These are phyloP conservation scores for Emericellopsis atlantica DNA, from an alignment of 2,329 filamentous ascomycete species.

Conservation along the genomic window DNA sequence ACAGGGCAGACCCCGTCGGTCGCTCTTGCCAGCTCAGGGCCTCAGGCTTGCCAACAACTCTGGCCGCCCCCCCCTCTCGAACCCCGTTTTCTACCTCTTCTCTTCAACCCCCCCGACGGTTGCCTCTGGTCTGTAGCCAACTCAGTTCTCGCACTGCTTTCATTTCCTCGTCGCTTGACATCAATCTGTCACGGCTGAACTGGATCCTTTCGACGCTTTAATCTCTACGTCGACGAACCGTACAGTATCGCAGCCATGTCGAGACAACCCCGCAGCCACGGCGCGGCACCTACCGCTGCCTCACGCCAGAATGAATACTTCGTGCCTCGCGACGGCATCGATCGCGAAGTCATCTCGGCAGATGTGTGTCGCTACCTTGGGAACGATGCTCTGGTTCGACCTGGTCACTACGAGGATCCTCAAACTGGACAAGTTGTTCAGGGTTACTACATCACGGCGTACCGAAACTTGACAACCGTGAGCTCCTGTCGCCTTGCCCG, in stretches of 20 bases:
- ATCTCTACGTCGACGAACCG: too few species aligned
- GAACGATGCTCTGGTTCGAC: conserved; percentile 69
- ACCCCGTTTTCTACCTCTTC: too few species aligned
- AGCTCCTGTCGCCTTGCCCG: conserved; percentile 5
- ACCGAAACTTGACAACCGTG: conserved; percentile 69
- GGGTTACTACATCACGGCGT: conserved; percentile 69
- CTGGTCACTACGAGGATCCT: conserved; percentile 56
- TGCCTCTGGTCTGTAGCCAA: too few species aligned
- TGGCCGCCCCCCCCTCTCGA: too few species aligned
- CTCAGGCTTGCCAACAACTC: too few species aligned
- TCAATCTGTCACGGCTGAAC: too few species aligned
- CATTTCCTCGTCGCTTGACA: conserved; percentile 2
- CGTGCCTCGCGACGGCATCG: conserved; percentile 67
- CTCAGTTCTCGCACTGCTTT: too few species aligned
- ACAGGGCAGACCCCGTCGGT: too few species aligned
- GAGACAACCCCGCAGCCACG: conserved; percentile 24
- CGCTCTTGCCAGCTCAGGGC: too few species aligned
- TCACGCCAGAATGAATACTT: conserved; percentile 66
- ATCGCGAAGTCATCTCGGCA: conserved; percentile 72
- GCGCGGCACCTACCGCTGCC: conserved; percentile 20
- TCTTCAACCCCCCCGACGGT: too few species aligned
- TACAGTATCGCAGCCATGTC: conserved; percentile 13
- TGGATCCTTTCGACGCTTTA: too few species aligned
- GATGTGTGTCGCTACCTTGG: conserved; percentile 77
- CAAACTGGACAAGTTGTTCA: conserved; percentile 47